Evolutionary conservation across 495 filamentous ascomycete species (phyloP), one percentile per base, ranked within the genome.

Genomic region (Penicillium waksmanii): DNA sequence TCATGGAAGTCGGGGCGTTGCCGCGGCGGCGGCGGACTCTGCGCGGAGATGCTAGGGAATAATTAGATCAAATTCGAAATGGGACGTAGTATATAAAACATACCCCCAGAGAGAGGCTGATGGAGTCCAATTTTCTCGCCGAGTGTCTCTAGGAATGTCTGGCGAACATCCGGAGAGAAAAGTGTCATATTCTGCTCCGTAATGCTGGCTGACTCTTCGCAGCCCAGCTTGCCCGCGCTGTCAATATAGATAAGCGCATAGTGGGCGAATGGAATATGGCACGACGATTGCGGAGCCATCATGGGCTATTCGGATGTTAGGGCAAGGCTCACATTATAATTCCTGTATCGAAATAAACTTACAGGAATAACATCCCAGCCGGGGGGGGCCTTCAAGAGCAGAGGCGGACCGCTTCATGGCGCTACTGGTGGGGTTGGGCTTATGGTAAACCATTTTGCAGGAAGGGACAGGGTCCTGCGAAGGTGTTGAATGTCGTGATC

Each of bases 231-330:
- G 35, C 76, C 73, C 36, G 68, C 68, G 51, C 70, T 66, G 57
- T 80, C 77, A 6, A 79, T 57, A 49, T 77, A 80, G 51, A 80
- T 77, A 66, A 79, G 57, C 44, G 77, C 75, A 43, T 73, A 80
- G 55, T 76, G 74, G 3, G 67, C 44, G 61, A 67, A 75, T 18
- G 76, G 74, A 27, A 77, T 55, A 47, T 70, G 68, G 53, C 69
- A 58, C 7, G 70, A 55, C 40, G 73, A 38, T 13, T 66, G 71
- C 50, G 65, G 53, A 31, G 65, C 31, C 60, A 69, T 68, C 73
- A 77, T 75, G 10, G 71, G 56, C 76, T 78, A 15, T 19, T 25
- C 0, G 0, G 15, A 57, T 27, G 34, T 57, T 60, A 60, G 58
- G 11, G 33, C 31, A 47, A 27, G 43, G 34, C 23, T 31, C 12